Conservation (phyloP, 768 basidiomycete genomes). For the Polyporus arcularius region DNA sequence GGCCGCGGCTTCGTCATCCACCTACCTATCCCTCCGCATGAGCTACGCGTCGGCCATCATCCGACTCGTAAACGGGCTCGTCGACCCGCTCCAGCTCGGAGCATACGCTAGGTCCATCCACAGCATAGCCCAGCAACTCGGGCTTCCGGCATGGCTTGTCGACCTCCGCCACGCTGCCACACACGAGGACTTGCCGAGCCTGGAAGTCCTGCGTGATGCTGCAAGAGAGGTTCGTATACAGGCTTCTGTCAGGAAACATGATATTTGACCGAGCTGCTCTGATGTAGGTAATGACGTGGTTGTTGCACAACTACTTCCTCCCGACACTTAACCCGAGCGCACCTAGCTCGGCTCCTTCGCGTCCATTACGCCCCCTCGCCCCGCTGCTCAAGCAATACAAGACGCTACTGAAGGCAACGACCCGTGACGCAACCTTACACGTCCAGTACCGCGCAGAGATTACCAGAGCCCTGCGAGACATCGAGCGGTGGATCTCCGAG, state of each 20-base stretch:
- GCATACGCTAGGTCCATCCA: conserved; percentile 90
- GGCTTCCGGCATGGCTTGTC: conserved; percentile 86
- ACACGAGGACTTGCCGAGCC: conserved; percentile 89
- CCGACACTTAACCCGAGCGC: conserved; percentile 66
- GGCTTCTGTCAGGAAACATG: no score
- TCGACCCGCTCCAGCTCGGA: conserved; percentile 90
- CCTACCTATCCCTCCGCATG: conserved; percentile 63
- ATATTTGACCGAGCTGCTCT: not conserved
- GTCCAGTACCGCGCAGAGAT: conserved; percentile 53
- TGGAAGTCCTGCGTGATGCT: conserved; percentile 77
- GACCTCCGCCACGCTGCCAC: conserved; percentile 94
- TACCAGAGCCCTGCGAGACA: conserved; percentile 50
- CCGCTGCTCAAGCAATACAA: conserved; percentile 81
- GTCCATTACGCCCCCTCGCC: conserved; percentile 53
- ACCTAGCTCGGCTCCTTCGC: conserved; percentile 33
- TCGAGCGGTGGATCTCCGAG: conserved; percentile 83
- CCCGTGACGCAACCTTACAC: conserved; percentile 65
- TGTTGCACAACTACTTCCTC: conserved; percentile 81
- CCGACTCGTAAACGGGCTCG: conserved; percentile 90
- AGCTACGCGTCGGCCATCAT: conserved; percentile 81
- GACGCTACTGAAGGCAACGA: conserved; percentile 56
- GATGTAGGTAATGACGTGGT: conserved; percentile 75
- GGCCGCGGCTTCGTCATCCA: conserved; percentile 18
- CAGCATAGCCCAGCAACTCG: conserved; percentile 82
- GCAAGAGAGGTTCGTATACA: conserved; percentile 58